A percentile compares a stretch with the other conserved stretches of the same genome.
These are phyloP conservation scores for Lophiotrema nucula DNA, from an alignment of 495 filamentous ascomycete species.

Conservation along the genomic window DNA sequence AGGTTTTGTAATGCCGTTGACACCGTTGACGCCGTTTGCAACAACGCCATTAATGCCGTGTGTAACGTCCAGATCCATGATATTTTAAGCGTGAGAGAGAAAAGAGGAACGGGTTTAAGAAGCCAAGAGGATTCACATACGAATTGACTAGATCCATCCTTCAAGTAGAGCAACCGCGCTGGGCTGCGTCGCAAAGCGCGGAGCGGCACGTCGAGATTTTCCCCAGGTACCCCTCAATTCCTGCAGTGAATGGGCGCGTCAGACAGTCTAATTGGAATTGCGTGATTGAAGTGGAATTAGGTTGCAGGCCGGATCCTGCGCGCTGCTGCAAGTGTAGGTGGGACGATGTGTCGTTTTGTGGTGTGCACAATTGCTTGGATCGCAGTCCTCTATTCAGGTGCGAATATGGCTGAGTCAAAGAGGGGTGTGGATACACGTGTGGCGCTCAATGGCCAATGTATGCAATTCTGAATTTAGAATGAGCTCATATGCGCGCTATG, in stretches of 20 bases:
- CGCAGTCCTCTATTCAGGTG: not conserved
- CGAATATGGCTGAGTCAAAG: constrained; percentile 7
- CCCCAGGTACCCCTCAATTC: not conserved
- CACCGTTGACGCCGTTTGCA: constrained; percentile 8
- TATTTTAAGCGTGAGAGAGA: not conserved
- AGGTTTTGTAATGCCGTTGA: not conserved
- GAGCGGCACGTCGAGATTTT: constrained; percentile 5
- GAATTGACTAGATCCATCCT: constrained; percentile 36
- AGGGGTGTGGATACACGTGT: constrained; percentile 20
- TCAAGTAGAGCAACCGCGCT: constrained; percentile 14
- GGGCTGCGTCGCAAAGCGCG: not conserved
- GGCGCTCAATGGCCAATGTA: constrained; percentile 6
- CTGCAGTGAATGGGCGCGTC: constrained; percentile 13
- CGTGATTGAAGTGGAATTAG: not conserved
- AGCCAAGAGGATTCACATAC: constrained; percentile 9
- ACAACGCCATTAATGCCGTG: constrained; percentile 3
- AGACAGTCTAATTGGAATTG: constrained; percentile 23
- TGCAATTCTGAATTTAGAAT: too few relatives aligned
- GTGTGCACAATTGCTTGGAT: constrained; percentile 9
- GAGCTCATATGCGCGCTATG: too few relatives aligned
- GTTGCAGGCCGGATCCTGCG: not conserved
- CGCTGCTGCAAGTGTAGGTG: constrained; percentile 2
- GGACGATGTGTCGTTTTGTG: constrained; percentile 17
- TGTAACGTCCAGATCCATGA: constrained; percentile 10
- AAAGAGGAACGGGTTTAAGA: constrained; percentile 4